Conservation (phyloP, 345 rosid genomes). For the Aethionema arabicum region DNA sequence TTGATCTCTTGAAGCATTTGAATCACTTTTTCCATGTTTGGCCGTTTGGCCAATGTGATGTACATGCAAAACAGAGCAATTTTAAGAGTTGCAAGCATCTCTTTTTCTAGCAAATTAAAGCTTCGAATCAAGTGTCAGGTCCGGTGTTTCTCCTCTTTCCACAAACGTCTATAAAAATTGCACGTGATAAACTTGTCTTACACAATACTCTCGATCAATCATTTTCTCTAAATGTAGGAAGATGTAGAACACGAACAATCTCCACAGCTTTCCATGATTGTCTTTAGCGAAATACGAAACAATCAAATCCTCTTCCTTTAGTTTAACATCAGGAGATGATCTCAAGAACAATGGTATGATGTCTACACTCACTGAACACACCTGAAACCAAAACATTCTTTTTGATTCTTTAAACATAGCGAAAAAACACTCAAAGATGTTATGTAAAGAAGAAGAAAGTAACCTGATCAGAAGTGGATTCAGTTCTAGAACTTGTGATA, state of each 20-base stretch:
- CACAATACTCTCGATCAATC: too few relatives aligned
- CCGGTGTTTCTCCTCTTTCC: too few relatives aligned
- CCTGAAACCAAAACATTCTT: constrained; percentile 37
- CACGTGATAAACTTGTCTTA: too few relatives aligned
- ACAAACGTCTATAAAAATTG: too few relatives aligned
- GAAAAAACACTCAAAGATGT: not conserved
- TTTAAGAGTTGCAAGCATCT: too few relatives aligned
- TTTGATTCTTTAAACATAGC: not conserved
- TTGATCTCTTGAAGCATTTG: too few relatives aligned
- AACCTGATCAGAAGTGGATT: constrained; percentile 43
- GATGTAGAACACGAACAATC: constrained; percentile 50
- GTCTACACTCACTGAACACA: constrained; percentile 52
- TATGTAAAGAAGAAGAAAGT: constrained; percentile 1
- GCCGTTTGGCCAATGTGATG: too few relatives aligned
- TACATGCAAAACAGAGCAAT: too few relatives aligned
- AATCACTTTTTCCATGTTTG: too few relatives aligned
- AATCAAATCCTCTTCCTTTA: constrained; percentile 57
- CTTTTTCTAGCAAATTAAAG: too few relatives aligned
- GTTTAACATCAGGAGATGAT: constrained; percentile 49
- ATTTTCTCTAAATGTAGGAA: too few relatives aligned
- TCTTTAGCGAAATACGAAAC: constrained; percentile 40
- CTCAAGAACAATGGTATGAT: constrained; percentile 66
- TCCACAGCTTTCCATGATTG: constrained; percentile 24
- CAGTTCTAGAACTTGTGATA: constrained; percentile 41
- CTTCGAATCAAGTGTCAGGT: too few relatives aligned